These are phyloP conservation scores for Arthroderma uncinatum DNA, from an alignment of 2,329 filamentous ascomycete species.

Conservation along the genomic window DNA sequence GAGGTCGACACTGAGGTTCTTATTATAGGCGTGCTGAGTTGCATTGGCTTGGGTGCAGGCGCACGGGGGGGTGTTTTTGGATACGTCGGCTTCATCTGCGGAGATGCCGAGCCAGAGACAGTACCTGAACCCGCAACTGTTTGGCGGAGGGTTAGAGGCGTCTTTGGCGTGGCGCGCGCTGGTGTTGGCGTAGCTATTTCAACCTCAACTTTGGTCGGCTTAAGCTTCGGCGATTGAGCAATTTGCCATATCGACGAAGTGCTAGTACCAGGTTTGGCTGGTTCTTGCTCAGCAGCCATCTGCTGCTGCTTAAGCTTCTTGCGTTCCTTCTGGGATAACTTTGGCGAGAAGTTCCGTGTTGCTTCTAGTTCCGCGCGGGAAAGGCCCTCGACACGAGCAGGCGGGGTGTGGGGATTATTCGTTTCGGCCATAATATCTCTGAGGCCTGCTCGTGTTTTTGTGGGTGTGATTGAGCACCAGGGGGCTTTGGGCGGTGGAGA, in stretches of 20 bases:
- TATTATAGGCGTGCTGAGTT: not conserved
- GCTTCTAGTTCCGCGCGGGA: constrained; percentile 35
- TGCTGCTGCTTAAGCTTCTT: constrained; percentile 70
- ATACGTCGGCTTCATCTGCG: constrained; percentile 7
- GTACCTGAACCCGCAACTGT: constrained; percentile 40
- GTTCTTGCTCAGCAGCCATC: constrained; percentile 25
- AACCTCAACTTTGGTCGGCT: constrained; percentile 10
- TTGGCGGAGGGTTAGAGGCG: constrained; percentile 51
- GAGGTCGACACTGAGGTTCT: constrained; percentile 26
- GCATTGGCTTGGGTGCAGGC: not conserved
- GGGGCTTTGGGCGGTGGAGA: constrained; percentile 28
- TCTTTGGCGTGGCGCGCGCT: constrained; percentile 25
- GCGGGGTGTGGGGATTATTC: constrained; percentile 41
- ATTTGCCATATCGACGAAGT: constrained; percentile 48
- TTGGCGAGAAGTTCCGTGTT: constrained; percentile 38
- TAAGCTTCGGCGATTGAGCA: constrained; percentile 30
- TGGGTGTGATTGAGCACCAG: constrained; percentile 45
- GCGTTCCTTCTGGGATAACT: constrained; percentile 82
- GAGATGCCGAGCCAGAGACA: not conserved
- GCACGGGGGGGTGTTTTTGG: constrained; percentile 11
- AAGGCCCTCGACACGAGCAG: constrained; percentile 40
- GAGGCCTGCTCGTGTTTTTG: constrained; percentile 57
- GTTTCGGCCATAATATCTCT: constrained; percentile 64
- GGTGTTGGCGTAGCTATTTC: not conserved
- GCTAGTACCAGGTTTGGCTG: constrained; percentile 33